Conservation (phyloP, 2,329 filamentous ascomycete species). For the Diaporthe australafricana region DNA sequence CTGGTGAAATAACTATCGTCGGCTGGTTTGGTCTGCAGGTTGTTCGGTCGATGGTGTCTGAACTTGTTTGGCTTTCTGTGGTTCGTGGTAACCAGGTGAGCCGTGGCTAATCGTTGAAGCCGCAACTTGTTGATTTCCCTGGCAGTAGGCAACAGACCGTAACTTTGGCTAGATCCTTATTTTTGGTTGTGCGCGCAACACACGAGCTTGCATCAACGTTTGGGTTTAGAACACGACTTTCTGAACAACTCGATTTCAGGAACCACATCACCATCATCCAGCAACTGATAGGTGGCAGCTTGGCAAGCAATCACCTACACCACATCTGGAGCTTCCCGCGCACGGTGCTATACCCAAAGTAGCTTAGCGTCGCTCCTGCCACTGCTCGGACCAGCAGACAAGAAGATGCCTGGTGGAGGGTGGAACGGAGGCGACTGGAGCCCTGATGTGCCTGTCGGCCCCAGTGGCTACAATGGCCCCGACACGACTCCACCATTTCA, state of each 20-base stretch:
- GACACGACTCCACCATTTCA: constrained; percentile 24
- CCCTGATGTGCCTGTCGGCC: background rate
- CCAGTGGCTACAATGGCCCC: constrained; percentile 11
- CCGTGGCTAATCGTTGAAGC: background rate
- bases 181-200: constrained; percentile 5
- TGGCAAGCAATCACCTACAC: constrained; percentile 2
- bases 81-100: background rate
- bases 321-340: background rate
- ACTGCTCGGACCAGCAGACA: background rate
- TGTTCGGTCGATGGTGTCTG: background rate
- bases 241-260: background rate
- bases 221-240: background rate
- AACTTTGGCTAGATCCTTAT: background rate
- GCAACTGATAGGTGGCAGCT: constrained; percentile 26
- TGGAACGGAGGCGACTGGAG: constrained; percentile 2
- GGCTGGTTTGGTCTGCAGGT: background rate
- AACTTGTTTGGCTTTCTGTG: background rate
- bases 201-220: background rate
- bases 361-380: background rate
- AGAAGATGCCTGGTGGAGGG: constrained; percentile 1
- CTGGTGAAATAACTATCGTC: background rate
- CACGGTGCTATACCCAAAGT: background rate
- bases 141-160: background rate
- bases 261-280: constrained; percentile 13
- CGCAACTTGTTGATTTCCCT: background rate